Percentiles rank a stretch among this genome's conserved stretches.
phyloP scores from a whole-genome alignment of 1,284 basidiomycete genomes.

The Termitomyces sp. region DNA sequence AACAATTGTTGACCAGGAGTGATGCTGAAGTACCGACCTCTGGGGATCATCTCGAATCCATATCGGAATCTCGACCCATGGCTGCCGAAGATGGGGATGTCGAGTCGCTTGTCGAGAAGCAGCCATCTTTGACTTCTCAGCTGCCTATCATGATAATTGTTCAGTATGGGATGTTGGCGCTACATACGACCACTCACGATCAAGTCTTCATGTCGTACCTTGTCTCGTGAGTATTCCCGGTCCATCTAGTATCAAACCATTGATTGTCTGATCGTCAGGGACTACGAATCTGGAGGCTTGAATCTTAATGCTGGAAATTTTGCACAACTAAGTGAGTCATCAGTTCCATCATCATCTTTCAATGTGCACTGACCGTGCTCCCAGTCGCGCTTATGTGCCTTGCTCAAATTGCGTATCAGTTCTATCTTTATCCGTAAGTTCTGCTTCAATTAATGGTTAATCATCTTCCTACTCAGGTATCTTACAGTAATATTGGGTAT shows the following conservation, averaged over 20 bases:
- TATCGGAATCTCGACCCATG: constrained; percentile 40
- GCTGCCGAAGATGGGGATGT: constrained; percentile 28
- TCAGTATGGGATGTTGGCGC: constrained; percentile 74
- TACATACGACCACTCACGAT: constrained; percentile 82
- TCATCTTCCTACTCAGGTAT: constrained; percentile 9
- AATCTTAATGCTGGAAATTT: constrained; percentile 76
- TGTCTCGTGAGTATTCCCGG: constrained; percentile 56
- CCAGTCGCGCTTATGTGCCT: constrained; percentile 78
- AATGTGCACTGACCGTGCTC: constrained; percentile 11
- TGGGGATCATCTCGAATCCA: constrained; percentile 45
- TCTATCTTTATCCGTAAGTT: constrained; percentile 80
- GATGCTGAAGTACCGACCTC: constrained; percentile 30
- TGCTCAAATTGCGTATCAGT: constrained; percentile 78
- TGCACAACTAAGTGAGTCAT: constrained; percentile 66
- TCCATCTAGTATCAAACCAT: constrained; percentile 11
- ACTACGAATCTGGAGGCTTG: constrained; percentile 67
- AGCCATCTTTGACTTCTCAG: constrained; percentile 59
- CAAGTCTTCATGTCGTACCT: constrained; percentile 81
- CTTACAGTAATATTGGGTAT: constrained; percentile 39
- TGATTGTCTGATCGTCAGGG: constrained; percentile 35
- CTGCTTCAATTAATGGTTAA: constrained; percentile 6
- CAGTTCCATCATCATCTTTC: constrained; percentile 12
- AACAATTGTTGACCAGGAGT: constrained; percentile 45
- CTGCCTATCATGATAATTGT: constrained; percentile 68
- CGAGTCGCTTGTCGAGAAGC: constrained; percentile 41